Evolutionary conservation across 371 early-diverging fungal species (phyloP).

Genomic region (Mucor mucedo): DNA sequence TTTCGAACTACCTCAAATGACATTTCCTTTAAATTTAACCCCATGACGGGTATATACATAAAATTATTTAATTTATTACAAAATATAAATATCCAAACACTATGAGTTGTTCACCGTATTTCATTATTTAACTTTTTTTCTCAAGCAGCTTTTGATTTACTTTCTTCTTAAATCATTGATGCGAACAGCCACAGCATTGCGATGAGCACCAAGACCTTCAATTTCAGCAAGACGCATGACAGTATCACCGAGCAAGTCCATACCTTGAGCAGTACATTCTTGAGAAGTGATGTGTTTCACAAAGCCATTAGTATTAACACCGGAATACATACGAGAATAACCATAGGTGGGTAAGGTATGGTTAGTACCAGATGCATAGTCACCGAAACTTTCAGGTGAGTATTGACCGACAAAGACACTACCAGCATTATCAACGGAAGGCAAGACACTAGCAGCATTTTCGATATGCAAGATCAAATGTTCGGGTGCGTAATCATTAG

Average conservation of each 20-base stretch:
- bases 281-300: conserved; percentile 96
- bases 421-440: conserved; percentile 86
- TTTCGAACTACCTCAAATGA: too few relatives aligned
- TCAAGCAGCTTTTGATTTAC: not conserved
- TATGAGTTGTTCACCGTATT: conserved; percentile 1
- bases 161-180: conserved; percentile 68
- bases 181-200: conserved; percentile 94
- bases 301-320: conserved; percentile 94
- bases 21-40: too few relatives aligned
- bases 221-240: conserved; percentile 93
- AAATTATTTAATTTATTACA: not conserved
- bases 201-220: conserved; percentile 95
- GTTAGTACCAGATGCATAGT: conserved; percentile 99
- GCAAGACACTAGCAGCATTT: conserved; percentile 69
- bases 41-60: too few relatives aligned
- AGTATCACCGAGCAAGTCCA: conserved; percentile 83
- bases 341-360: conserved; percentile 99
- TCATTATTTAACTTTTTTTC: not conserved
- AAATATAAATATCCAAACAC: not conserved
- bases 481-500: conserved; percentile 96
- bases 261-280: conserved; percentile 86
- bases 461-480: conserved; percentile 94
- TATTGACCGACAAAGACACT: conserved; percentile 96
- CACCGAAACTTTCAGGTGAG: conserved; percentile 97
- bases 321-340: conserved; percentile 96